A percentile compares a stretch with the other conserved stretches of the same genome.
Conservation (phyloP, 192 early-diverging fungal genomes). For the Umbelopsis sp. region DNA sequence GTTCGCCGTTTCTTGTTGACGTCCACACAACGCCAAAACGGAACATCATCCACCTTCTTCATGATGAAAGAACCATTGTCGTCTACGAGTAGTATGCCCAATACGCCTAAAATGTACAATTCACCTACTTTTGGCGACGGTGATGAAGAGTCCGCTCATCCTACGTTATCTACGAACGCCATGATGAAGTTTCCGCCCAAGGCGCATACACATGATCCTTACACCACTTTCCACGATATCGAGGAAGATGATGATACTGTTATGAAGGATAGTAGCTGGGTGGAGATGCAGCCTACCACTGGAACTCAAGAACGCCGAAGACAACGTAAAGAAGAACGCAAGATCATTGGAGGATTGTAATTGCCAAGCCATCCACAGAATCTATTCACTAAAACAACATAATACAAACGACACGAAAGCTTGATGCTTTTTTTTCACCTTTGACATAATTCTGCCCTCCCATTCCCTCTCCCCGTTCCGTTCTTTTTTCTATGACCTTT, state of each 20-base stretch:
- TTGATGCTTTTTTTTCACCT: constrained; percentile 4
- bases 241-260: neutral
- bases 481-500: neutral
- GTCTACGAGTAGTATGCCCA: neutral
- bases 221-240: constrained; percentile 9
- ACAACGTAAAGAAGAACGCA: constrained; percentile 5
- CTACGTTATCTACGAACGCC: constrained; percentile 11
- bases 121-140: neutral
- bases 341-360: constrained; percentile 2
- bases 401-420: neutral
- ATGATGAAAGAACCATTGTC: constrained; percentile 11
- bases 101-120: constrained; percentile 13
- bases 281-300: neutral
- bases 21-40: constrained; percentile 16
- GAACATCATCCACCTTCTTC: constrained; percentile 1
- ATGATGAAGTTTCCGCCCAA: constrained; percentile 17
- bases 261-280: neutral
- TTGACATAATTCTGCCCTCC: neutral
- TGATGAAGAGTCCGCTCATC: neutral
- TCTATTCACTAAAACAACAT: neutral
- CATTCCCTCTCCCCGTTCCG: too few species aligned
- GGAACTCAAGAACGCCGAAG: neutral
- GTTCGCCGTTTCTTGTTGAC: constrained; percentile 7
- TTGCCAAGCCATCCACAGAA: too few species aligned
- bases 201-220: constrained; percentile 10